Evolutionary conservation across 2,329 filamentous ascomycete species (phyloP).

Genomic region (Pezicula radicicola): DNA sequence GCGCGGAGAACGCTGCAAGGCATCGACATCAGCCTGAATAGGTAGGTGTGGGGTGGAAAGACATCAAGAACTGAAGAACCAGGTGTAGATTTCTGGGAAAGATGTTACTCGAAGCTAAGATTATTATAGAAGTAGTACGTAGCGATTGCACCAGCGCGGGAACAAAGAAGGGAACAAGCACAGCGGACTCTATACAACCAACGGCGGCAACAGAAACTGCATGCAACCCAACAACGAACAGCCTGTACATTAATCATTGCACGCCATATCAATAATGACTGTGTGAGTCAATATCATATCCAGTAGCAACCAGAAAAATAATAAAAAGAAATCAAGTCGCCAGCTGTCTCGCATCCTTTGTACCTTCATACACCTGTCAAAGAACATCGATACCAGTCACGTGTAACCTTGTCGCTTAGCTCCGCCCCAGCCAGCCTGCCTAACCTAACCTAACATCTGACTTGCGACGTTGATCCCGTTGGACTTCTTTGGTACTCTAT

Average conservation of each 20-base stretch:
- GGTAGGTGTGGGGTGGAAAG: slow-evolving; percentile 8
- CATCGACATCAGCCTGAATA: slow-evolving; percentile 27
- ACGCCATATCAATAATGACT: neutral
- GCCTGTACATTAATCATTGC: neutral
- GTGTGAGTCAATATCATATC: too few species aligned
- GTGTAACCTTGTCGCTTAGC: neutral
- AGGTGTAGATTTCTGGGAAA: neutral
- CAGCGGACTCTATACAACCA: too few species aligned
- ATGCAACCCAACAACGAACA: too few species aligned
- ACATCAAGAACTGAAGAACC: slow-evolving; percentile 12
- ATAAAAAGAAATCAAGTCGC: neutral
- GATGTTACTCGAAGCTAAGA: neutral
- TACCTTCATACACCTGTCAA: neutral
- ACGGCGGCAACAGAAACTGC: too few species aligned
- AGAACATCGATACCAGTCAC: neutral
- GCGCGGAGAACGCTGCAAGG: slow-evolving; percentile 18
- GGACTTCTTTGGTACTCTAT: slow-evolving; percentile 13
- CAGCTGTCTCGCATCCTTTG: neutral
- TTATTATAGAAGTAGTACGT: too few species aligned
- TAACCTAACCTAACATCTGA: neutral
- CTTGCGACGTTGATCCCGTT: slow-evolving; percentile 6
- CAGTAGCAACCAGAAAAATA: too few species aligned
- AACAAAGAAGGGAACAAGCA: too few species aligned
- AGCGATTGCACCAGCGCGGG: too few species aligned
- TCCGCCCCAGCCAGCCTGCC: neutral